Conservation (phyloP, 257 asterid genomes). For the Scutellaria galericulata region DNA sequence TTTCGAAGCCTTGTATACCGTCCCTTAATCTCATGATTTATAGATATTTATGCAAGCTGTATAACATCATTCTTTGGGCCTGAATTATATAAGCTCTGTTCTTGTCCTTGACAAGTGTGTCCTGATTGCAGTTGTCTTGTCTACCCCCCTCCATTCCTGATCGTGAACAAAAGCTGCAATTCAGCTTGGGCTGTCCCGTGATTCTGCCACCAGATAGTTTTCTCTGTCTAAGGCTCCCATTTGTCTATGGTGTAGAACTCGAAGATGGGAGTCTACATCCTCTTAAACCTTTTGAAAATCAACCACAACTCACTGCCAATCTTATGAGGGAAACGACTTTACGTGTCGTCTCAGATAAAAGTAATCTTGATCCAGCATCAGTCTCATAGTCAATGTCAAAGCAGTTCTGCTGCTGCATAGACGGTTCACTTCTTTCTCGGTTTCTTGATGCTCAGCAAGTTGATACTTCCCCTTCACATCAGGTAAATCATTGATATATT, state of each 20-base stretch:
- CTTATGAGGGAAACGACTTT: conserved; percentile 71
- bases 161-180: conserved; percentile 71
- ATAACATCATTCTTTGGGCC: background rate
- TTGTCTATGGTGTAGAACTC: conserved; percentile 75
- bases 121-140: conserved; percentile 66
- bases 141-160: conserved; percentile 75
- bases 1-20: conserved; percentile 12
- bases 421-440: conserved; percentile 35
- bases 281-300: conserved; percentile 71
- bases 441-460: conserved; percentile 33
- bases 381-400: conserved; percentile 39
- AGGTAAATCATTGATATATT: conserved; percentile 39
- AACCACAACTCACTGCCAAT: conserved; percentile 89
- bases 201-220: conserved; percentile 96
- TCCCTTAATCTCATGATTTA: conserved; percentile 11
- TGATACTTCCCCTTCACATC: conserved; percentile 35
- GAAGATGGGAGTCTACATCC: conserved; percentile 78
- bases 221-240: conserved; percentile 88
- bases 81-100: conserved; percentile 2
- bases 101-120: conserved; percentile 33
- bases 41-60: conserved; percentile 24
- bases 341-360: conserved; percentile 59
- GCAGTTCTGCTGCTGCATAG: conserved; percentile 36
- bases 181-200: conserved; percentile 82
- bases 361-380: conserved; percentile 52